A percentile compares a stretch with the other conserved stretches of the same genome.
These are phyloP conservation scores for Bidens hawaiensis DNA, from an alignment of 140 eudicot species.

Conservation along the genomic window DNA sequence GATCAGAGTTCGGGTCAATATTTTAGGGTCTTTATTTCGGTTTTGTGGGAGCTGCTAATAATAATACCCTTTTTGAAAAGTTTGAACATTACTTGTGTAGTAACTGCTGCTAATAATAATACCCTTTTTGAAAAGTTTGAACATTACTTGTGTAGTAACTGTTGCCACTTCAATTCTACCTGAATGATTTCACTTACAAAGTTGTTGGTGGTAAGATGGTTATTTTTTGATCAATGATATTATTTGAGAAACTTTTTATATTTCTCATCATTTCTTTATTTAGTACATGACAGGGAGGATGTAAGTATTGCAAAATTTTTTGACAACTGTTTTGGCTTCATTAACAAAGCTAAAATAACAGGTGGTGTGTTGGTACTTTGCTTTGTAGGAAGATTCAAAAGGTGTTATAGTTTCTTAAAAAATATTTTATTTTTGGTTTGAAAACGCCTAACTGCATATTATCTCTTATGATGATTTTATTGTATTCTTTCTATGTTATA, in stretches of 20 bases:
- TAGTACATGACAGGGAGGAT: slow-evolving; percentile 50
- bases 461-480: too few species aligned
- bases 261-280: not conserved
- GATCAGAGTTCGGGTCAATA: too few species aligned
- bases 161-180: slow-evolving; percentile 38
- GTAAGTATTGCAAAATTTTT: slow-evolving; percentile 36
- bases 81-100: slow-evolving; percentile 46
- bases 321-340: slow-evolving; percentile 51
- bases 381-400: slow-evolving; percentile 58
- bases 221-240: too few species aligned
- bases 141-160: slow-evolving; percentile 51
- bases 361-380: slow-evolving; percentile 68
- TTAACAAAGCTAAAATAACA: slow-evolving; percentile 43
- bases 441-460: too few species aligned
- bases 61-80: slow-evolving; percentile 41
- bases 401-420: too few species aligned
- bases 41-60: slow-evolving; percentile 63
- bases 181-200: slow-evolving; percentile 48
- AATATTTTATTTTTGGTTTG: too few species aligned
- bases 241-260: not conserved
- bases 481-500: too few species aligned
- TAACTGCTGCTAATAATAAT: slow-evolving; percentile 60
- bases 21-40: slow-evolving; percentile 57
- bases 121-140: slow-evolving; percentile 49
- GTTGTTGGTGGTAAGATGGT: slow-evolving; percentile 29